A percentile compares a stretch with the other conserved stretches of the same genome.
phyloP scores from a whole-genome alignment of 441 rosid species.

The Erodium chrysanthum region DNA sequence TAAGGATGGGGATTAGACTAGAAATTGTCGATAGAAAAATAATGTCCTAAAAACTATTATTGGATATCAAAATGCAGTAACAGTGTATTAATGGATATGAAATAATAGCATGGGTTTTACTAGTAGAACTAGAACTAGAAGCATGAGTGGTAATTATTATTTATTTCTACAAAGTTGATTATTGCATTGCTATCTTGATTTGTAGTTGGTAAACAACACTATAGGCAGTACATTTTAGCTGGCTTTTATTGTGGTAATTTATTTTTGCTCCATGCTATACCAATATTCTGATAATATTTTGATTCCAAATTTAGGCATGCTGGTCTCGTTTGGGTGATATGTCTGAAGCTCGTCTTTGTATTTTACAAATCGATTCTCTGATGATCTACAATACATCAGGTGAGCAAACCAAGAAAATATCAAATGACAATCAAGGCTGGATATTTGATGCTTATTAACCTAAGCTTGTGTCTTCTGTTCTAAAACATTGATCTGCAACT shows the following conservation, averaged over 20 bases:
- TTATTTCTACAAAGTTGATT: not conserved
- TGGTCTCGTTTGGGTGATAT: constrained; percentile 71
- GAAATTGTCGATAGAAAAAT: too few species aligned
- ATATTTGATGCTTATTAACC: not conserved
- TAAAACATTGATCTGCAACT: not conserved
- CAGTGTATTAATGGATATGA: not conserved
- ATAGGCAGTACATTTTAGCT: not conserved
- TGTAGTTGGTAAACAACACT: not conserved
- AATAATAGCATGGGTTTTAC: not conserved
- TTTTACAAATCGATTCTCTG: constrained; percentile 56
- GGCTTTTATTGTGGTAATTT: not conserved
- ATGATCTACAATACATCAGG: constrained; percentile 71
- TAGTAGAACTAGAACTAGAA: not conserved
- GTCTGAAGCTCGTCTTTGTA: constrained; percentile 65
- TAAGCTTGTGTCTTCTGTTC: not conserved
- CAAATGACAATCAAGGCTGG: not conserved
- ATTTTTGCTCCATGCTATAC: constrained; percentile 4
- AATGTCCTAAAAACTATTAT: too few species aligned
- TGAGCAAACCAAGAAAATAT: constrained; percentile 24
- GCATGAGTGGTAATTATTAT: not conserved
- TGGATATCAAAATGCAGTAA: not conserved
- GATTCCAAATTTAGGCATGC: constrained; percentile 48
- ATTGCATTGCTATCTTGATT: not conserved
- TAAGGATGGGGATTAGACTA: too few species aligned
- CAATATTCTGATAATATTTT: constrained; percentile 16